Evolutionary conservation across 805 yeast genomes (phyloP).

Genomic region (Lipomyces orientalis): DNA sequence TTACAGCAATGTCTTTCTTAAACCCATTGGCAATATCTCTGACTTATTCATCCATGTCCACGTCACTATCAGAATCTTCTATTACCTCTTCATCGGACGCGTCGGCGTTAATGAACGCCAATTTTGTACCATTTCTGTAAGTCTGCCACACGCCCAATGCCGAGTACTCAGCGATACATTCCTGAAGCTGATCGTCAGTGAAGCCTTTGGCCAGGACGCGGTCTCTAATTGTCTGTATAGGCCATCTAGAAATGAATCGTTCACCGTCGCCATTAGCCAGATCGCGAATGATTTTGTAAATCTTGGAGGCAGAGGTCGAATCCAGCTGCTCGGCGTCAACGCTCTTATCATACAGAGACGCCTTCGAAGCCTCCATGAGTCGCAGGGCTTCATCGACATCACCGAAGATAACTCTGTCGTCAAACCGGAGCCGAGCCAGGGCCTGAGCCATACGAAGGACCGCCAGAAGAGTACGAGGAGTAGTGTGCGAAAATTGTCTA

Average conservation of each 20-base stretch:
- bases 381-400: conserved; percentile 97
- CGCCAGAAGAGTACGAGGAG: conserved; percentile 93
- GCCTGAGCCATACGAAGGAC: conserved; percentile 94
- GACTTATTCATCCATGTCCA: conserved; percentile 24
- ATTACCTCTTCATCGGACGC: conserved; percentile 3
- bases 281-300: conserved; percentile 71
- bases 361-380: conserved; percentile 82
- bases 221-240: conserved; percentile 60
- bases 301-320: conserved; percentile 67
- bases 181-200: conserved; percentile 76
- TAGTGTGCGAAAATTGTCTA: conserved; percentile 81
- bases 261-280: conserved; percentile 55
- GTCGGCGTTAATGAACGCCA: conserved; percentile 35
- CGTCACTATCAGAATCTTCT: conserved; percentile 7
- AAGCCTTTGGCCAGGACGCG: conserved; percentile 80
- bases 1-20: neutral
- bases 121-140: conserved; percentile 24
- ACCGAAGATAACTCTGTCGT: conserved; percentile 66
- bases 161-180: conserved; percentile 76
- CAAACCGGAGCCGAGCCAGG: conserved; percentile 85
- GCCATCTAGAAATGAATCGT: conserved; percentile 46
- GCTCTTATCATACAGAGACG: conserved; percentile 65
- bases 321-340: conserved; percentile 57
- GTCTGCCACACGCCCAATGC: conserved; percentile 68
- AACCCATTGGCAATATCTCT: neutral